Base-by-base conservation (phyloP, 768 basidiomycete species). In the Suillus occidentalis region DNA sequence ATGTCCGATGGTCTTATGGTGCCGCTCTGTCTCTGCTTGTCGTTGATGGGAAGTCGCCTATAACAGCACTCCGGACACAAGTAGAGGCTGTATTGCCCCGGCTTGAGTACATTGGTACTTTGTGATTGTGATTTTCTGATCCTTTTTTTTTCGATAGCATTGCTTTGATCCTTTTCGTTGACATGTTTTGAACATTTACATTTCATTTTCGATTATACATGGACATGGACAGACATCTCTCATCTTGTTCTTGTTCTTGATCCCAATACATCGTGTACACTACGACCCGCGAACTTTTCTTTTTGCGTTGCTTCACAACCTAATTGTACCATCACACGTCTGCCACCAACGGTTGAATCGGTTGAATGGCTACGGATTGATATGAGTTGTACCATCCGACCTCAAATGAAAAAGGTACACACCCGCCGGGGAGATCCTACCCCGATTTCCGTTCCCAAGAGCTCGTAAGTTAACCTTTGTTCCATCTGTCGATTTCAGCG, bases 71-170 rank as follows among this genome's bases (percentile, higher is more conserved):
- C 16, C 67, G 71, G 22, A 63, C 61, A 37, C 69, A 68, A 42
- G 68, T 76, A 47, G 74, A 77, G 63, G 69, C 69, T 1, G 50
- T 76, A 22, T 37, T 75, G 8, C 64, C 75, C 55, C 28, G 71
- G 28, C 1, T 28, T 28, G 28, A 28, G 28, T 28, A 28, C 28
- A 28, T 28, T 28, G 2, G 28, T 28, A 28, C 28, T 28, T 28
- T 28, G 28, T 28, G 28, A 28, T 28, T 13, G 6, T 59, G 18
- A 57, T 40, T 9, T 16, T 34, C 16, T 2, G 31, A 55, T 55
- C 20, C 20, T 34, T 34, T 28, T 34, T 28, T 28, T 28, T 28
- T 28, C 28, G 28, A 28, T 28, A 3, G 28, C 28, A 28, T 28
- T 28, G 28, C 3, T 28, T 28, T 28, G 28, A 28, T 28, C 28